Base-by-base conservation (phyloP, 192 early-diverging fungal species). In the Coemansia sp. region DNA sequence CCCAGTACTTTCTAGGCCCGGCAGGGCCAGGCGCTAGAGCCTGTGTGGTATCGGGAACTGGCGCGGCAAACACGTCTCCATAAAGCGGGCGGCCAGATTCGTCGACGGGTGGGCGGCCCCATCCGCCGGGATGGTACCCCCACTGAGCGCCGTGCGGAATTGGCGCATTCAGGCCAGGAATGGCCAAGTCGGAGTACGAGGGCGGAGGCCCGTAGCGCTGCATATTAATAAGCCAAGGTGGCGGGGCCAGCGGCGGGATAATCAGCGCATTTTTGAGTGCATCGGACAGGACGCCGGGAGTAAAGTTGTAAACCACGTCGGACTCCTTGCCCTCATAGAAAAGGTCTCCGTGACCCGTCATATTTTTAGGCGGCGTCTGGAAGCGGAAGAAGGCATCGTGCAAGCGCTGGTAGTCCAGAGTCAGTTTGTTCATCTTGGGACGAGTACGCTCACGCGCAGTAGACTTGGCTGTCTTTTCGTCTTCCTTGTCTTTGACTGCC, bases 161-260 rank as follows among this genome's bases (percentile, higher is more conserved):
- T 5, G 97, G 97, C 11, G 94, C 92, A 66, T 97, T 99, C 31
- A 99, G 79, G 0, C 97, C 97, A 6, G 97, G 93, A 43, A 99
- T 88, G 64, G 90, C 90, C 29, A 99, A 76, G 60, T 87, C 89
- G 2, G 95, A 94, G 71, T 99, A 99, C 56, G 90, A 92, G 5
- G 96, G 96, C 37, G 97, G 97, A 17, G 94, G 94, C 1, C 97
- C 97, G 70, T 95, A 92, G 22, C 96, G 87, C 84, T 99, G 97
- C 97, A 99, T 99, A 68, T 95, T 96, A 67, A 98, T 89, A 37
- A 99, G 83, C 96, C 96, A 99, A 20, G 97, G 97, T 39, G 95
- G 94, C 22, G 97, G 94, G 2, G 95, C 94, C 43, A 94, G 77
- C 5, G 93, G 93, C 47, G 95, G 95, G 70, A 98, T 96, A 45